phyloP scores from a whole-genome alignment of 345 rosid species.

The Eucalyptus polybractea region DNA sequence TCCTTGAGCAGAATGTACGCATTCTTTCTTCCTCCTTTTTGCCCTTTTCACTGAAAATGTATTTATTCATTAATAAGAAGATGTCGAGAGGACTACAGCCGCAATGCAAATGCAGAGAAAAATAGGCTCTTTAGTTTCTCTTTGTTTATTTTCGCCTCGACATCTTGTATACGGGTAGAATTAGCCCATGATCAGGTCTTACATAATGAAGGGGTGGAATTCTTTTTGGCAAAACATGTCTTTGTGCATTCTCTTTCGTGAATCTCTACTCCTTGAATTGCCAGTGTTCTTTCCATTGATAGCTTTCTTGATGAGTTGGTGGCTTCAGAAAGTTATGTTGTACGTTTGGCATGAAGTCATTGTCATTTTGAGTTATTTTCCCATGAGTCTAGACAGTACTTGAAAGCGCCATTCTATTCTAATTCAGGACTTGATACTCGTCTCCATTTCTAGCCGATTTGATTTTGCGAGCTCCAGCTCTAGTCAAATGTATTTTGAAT shows the following conservation, averaged over 20 bases:
- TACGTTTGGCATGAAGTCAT: background rate
- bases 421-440: background rate
- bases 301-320: background rate
- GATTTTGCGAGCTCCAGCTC: background rate
- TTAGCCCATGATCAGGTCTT: background rate
- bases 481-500: background rate
- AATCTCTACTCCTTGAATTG: background rate
- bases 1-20: conserved; percentile 12
- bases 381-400: background rate
- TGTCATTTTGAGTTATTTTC: background rate
- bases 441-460: background rate
- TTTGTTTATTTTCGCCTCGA: background rate
- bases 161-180: background rate
- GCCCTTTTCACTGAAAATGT: background rate
- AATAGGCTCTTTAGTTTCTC: background rate
- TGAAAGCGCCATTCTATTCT: background rate
- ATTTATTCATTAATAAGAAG: conserved; percentile 27
- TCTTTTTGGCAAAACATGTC: background rate
- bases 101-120: background rate
- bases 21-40: background rate
- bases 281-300: background rate
- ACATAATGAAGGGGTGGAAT: background rate
- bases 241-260: background rate
- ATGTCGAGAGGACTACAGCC: background rate
- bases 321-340: background rate